These are phyloP conservation scores for Forsythia viridissima DNA, from an alignment of 257 asterid genomes.

Conservation along the genomic window DNA sequence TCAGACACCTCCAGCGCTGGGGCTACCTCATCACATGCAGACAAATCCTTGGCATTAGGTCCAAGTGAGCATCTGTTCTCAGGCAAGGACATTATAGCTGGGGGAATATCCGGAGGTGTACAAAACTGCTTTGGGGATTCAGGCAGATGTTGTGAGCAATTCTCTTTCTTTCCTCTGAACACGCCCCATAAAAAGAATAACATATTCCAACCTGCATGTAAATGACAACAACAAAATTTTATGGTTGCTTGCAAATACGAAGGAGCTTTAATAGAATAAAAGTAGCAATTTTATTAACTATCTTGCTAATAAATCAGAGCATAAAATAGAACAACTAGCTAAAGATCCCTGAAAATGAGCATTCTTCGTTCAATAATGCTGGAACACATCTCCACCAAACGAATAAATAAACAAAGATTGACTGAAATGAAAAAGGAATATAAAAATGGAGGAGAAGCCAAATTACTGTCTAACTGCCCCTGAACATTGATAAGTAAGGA, in stretches of 20 bases:
- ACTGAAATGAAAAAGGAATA: not conserved
- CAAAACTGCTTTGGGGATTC: constrained; percentile 37
- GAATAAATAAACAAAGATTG: not conserved
- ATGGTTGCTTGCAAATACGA: constrained; percentile 11
- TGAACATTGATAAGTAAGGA: not conserved
- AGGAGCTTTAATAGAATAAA: constrained; percentile 10
- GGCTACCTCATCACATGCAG: constrained; percentile 28
- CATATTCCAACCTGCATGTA: constrained; percentile 80
- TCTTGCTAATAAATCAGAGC: constrained; percentile 5
- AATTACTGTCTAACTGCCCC: not conserved
- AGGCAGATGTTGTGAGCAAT: constrained; percentile 40
- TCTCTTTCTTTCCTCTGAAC: constrained; percentile 68
- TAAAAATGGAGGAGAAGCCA: not conserved
- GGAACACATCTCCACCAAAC: not conserved
- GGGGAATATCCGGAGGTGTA: constrained; percentile 47
- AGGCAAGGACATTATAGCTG: constrained; percentile 58
- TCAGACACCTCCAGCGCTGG: constrained; percentile 35
- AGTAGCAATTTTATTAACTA: constrained; percentile 4
- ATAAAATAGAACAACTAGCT: not conserved
- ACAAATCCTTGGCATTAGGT: constrained; percentile 40
- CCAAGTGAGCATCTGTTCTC: constrained; percentile 50
- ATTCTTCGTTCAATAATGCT: not conserved
- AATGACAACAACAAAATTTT: constrained; percentile 17
- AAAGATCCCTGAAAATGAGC: not conserved
- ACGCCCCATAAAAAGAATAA: constrained; percentile 87